A percentile compares a stretch with the other conserved stretches of the same genome.
These are phyloP conservation scores for Backusella luteola DNA, from an alignment of 192 early-diverging fungal genomes.

Conservation along the genomic window DNA sequence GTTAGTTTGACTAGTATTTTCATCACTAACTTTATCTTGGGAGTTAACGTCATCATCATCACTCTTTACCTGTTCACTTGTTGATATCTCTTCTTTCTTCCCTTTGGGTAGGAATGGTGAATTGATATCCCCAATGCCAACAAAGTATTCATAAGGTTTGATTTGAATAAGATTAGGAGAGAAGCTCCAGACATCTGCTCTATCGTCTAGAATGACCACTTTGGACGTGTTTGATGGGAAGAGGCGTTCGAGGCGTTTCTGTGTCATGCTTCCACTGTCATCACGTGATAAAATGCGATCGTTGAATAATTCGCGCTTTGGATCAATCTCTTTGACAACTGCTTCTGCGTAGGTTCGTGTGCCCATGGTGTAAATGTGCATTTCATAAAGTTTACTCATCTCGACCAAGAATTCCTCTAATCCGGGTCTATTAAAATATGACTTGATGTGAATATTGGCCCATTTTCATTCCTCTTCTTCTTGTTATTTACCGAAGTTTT, in stretches of 20 bases:
- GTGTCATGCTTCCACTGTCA: conserved; percentile 81
- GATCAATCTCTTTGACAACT: conserved; percentile 87
- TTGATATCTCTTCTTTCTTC: conserved; percentile 16
- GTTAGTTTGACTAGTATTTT: background rate
- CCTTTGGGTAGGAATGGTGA: conserved; percentile 58
- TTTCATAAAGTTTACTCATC: conserved; percentile 74
- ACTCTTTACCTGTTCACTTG: conserved; percentile 4
- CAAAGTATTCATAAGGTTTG: conserved; percentile 91
- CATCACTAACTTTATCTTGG: background rate
- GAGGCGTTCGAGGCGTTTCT: conserved; percentile 81
- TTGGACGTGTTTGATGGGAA: conserved; percentile 95
- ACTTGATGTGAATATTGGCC: too few relatives aligned
- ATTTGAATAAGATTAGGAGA: conserved; percentile 89
- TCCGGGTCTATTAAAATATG: conserved; percentile 59
- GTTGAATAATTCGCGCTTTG: conserved; percentile 71
- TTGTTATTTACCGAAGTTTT: conserved; percentile 67
- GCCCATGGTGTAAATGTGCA: conserved; percentile 99
- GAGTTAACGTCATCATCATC: background rate
- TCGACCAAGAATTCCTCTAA: conserved; percentile 74
- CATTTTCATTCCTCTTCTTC: background rate
- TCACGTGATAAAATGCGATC: conserved; percentile 91
- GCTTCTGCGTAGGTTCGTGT: conserved; percentile 89
- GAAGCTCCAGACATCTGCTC: conserved; percentile 92
- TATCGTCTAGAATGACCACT: conserved; percentile 95
- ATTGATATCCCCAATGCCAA: conserved; percentile 96